Evolutionary conservation across 2,329 filamentous ascomycete species (phyloP), one percentile per base, ranked within the genome.

Genomic region (Fusarium sp.): DNA sequence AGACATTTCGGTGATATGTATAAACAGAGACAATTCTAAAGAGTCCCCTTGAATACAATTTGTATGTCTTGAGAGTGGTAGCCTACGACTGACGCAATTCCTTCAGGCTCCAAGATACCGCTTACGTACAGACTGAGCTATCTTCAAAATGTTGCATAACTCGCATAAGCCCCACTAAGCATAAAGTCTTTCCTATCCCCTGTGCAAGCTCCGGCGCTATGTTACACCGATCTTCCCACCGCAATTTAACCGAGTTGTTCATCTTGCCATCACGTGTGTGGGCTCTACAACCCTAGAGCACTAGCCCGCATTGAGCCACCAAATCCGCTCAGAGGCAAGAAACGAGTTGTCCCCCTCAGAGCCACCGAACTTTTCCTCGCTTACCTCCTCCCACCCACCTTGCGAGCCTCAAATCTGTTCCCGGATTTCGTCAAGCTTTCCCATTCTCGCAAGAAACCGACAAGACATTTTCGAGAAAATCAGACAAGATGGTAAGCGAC

Each of bases 401-500:
- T 81, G 79, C 82, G 82, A 84, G 83, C 81, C 79, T 81, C 80
- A 81, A 85, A 85, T 86, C 84, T 85, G 84, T 80, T 80, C 78
- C 79, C 83, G 85, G 84, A 86, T 86, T 85, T 84, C 80, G 81
- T 82, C 82, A 83, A 83, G 76, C 79, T 81, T 80, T 77, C 76
- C 78, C 72, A 78, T 75, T 78, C 82, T 85, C 84, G 83, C 84
- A 81, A 81, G 78, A 79, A 68, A 74, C 75, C 78, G 75, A 81
- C 78, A 76, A 77, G 77, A 74, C 79, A 77, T 75, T 76, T 72
- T 77, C 77, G 77, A 80, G 77, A 80, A 79, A 84, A 85, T 86
- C 82, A 86, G 84, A 85, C 88, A 91, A 90, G 81, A 91, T 91
- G 89, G 89, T 91, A 87, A 89, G 88, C 79, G 77, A 77, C 75